Conservation (phyloP, 371 early-diverging fungal species). For the Mucor plumbeus region DNA sequence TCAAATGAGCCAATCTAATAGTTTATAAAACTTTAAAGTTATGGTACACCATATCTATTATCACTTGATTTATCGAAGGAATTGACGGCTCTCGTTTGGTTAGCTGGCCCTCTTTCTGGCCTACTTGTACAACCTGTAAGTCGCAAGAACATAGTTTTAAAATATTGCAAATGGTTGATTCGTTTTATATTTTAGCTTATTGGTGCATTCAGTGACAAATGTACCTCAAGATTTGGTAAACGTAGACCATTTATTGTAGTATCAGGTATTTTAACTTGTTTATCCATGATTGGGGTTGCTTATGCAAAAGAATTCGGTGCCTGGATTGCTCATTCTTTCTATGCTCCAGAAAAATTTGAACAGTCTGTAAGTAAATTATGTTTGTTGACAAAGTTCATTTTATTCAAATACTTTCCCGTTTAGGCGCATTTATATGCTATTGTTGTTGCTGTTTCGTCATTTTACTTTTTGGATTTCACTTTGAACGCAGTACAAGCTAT, state of each 20-base stretch:
- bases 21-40: conserved; percentile 37
- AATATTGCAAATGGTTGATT: neutral
- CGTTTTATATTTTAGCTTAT: conserved; percentile 49
- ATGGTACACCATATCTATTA: conserved; percentile 81
- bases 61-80: conserved; percentile 70
- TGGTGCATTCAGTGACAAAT: conserved; percentile 65
- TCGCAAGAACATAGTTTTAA: neutral
- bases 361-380: neutral
- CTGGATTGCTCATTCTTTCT: conserved; percentile 23
- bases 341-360: conserved; percentile 7
- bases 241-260: conserved; percentile 61
- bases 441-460: conserved; percentile 66
- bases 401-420: neutral
- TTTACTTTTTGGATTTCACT: conserved; percentile 80
- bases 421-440: conserved; percentile 50
- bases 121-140: conserved; percentile 46
- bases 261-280: conserved; percentile 57
- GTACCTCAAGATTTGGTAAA: conserved; percentile 57
- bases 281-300: conserved; percentile 68
- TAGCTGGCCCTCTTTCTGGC: conserved; percentile 83
- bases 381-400: neutral
- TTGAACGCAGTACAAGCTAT: conserved; percentile 77
- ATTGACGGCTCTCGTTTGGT: conserved; percentile 74
- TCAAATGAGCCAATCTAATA: neutral
- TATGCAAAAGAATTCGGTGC: conserved; percentile 63